phyloP scores from a whole-genome alignment of 1,139 yeast species.

The Scheffersomyces illinoinensis region DNA sequence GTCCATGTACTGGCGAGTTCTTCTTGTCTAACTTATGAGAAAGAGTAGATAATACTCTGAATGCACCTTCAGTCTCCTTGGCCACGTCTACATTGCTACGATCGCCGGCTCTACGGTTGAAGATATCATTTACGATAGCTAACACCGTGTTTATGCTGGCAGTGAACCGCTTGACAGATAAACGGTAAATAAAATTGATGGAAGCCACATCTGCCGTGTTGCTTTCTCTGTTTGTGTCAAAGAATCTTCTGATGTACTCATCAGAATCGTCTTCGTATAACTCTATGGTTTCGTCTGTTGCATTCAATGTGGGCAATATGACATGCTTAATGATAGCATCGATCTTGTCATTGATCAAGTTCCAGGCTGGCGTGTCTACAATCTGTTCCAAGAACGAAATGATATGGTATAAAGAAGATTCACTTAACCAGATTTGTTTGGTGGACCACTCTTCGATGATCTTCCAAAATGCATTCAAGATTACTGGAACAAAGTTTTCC shows the following conservation, averaged over 20 bases:
- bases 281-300: conserved; percentile 56
- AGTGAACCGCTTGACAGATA: conserved; percentile 48
- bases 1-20: conserved; percentile 45
- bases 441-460: conserved; percentile 61
- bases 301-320: conserved; percentile 63
- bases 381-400: conserved; percentile 66
- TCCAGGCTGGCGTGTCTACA: conserved; percentile 56
- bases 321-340: conserved; percentile 60
- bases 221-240: conserved; percentile 69
- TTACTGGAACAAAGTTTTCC: conserved; percentile 58
- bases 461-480: conserved; percentile 58
- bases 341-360: conserved; percentile 53
- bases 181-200: conserved; percentile 64
- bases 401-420: conserved; percentile 59
- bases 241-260: conserved; percentile 69
- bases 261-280: conserved; percentile 73
- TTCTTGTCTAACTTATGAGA: conserved; percentile 42
- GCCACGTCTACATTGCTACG: conserved; percentile 32
- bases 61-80: conserved; percentile 51
- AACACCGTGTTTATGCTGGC: conserved; percentile 44
- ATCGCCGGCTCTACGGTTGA: conserved; percentile 41
- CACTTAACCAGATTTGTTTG: conserved; percentile 60
- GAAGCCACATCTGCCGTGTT: conserved; percentile 83
- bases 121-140: conserved; percentile 51
- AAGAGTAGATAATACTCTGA: conserved; percentile 48